Conservation (phyloP, 2,329 filamentous ascomycete genomes). For the Cylindrodendrum hubeiense region DNA sequence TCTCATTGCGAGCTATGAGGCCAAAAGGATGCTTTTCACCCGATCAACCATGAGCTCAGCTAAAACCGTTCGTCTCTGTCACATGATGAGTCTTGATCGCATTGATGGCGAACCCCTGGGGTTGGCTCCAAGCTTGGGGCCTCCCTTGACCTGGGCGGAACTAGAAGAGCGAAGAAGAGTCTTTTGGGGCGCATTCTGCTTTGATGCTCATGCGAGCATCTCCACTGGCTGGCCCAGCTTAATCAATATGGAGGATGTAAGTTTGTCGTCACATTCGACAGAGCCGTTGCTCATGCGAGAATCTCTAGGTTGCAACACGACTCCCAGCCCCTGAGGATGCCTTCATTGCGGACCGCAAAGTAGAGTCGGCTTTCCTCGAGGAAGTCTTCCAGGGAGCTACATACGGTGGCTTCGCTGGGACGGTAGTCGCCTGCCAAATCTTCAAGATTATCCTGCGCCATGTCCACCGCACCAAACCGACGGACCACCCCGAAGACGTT, state of each 20-base stretch:
- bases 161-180: conserved; percentile 80
- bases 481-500: conserved; percentile 80
- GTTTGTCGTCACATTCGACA: conserved; percentile 20
- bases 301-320: conserved; percentile 75
- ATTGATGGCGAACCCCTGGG: conserved; percentile 75
- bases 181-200: conserved; percentile 87
- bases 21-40: conserved; percentile 86
- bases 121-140: conserved; percentile 79
- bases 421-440: conserved; percentile 80
- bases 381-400: conserved; percentile 72
- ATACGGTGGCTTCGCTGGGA: conserved; percentile 79
- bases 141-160: conserved; percentile 85
- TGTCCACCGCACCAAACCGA: conserved; percentile 76
- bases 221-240: conserved; percentile 91
- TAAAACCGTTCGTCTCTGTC: conserved; percentile 74
- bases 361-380: conserved; percentile 72
- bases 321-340: conserved; percentile 85
- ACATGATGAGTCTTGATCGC: conserved; percentile 89
- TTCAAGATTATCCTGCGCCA: conserved; percentile 88
- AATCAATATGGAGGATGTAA: conserved; percentile 78
- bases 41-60: conserved; percentile 87
- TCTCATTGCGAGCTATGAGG: conserved; percentile 82
- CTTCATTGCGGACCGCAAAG: conserved; percentile 74
- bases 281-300: neutral
- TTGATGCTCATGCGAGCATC: conserved; percentile 87